Percentiles rank a stretch among this genome's conserved stretches.
phyloP scores from a whole-genome alignment of 108 stramenopile genomes.

The Craspedostauros australis region DNA sequence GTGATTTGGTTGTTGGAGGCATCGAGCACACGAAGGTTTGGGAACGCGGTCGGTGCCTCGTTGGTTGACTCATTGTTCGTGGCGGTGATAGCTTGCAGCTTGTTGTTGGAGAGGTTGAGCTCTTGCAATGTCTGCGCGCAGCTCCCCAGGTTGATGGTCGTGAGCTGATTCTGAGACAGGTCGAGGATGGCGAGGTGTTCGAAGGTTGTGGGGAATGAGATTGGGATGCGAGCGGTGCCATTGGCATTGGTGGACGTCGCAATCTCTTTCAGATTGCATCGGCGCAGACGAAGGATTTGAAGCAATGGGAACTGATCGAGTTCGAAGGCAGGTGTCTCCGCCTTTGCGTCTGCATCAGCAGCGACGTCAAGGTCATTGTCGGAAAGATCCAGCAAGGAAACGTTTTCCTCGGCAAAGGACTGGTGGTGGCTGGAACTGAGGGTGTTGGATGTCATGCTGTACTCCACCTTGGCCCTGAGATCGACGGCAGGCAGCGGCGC shows the following conservation, averaged over 20 bases:
- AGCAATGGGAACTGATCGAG: slow-evolving; percentile 5
- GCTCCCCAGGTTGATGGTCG: not conserved
- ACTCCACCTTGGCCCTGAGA: not conserved
- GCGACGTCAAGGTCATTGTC: slow-evolving; percentile 25
- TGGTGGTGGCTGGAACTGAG: not conserved
- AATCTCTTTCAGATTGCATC: slow-evolving; percentile 2
- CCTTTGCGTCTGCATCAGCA: slow-evolving; percentile 3
- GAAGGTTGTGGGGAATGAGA: not conserved
- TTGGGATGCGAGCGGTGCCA: not conserved
- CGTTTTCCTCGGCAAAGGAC: slow-evolving; percentile 22
- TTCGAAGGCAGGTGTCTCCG: not conserved
- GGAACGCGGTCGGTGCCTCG: too few species aligned
- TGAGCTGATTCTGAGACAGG: slow-evolving; percentile 13
- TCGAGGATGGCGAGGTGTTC: slow-evolving; percentile 12
- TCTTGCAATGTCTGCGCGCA: slow-evolving; percentile 7
- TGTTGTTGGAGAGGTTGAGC: slow-evolving; percentile 21
- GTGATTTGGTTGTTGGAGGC: not conserved
- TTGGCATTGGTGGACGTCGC: not conserved
- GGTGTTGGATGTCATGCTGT: slow-evolving; percentile 15
- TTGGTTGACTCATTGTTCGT: too few species aligned
- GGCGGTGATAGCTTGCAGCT: not conserved
- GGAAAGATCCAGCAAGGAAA: slow-evolving; percentile 27
- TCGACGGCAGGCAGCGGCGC: slow-evolving; percentile 25
- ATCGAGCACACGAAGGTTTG: too few species aligned
- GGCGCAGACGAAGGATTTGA: slow-evolving; percentile 10